Percentiles rank a stretch among this genome's conserved stretches.
Conservation (phyloP, 768 basidiomycete species). For the Rhodotorula kratochvilovae region DNA sequence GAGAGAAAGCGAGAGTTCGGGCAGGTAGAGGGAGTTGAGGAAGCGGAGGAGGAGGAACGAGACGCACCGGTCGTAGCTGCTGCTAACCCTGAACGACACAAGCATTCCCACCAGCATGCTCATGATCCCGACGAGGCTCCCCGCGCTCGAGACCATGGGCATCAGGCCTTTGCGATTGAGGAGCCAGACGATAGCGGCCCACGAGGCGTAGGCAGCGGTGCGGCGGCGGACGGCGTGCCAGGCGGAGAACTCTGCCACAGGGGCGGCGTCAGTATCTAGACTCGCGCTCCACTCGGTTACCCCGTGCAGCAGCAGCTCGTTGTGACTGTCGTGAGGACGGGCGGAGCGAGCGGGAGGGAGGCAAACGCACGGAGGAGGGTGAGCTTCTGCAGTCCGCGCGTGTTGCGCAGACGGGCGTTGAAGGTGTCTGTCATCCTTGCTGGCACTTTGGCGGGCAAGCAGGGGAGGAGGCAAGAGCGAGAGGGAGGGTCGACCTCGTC, state of each 20-base stretch:
- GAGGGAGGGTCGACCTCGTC: no score
- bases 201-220: not conserved
- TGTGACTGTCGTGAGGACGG: no score
- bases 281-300: no score
- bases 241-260: conserved; percentile 20
- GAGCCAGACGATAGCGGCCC: conserved; percentile 11
- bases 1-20: no score
- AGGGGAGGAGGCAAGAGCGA: no score
- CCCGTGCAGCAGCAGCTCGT: no score
- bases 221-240: not conserved
- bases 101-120: conserved; percentile 16
- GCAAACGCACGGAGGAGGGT: not conserved
- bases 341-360: not conserved
- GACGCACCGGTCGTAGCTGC: conserved; percentile 21
- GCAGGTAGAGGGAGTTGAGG: no score
- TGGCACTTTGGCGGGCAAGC: no score
- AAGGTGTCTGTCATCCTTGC: not conserved
- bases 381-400: conserved; percentile 10
- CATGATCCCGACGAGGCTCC: conserved; percentile 14
- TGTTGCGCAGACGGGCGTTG: not conserved
- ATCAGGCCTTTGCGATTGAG: not conserved
- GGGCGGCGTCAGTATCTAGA: not conserved
- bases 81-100: conserved; percentile 10
- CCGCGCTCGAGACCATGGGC: not conserved
- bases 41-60: not conserved